Percentiles rank a stretch among this genome's conserved stretches.
phyloP scores from a whole-genome alignment of 441 rosid species.

The Arabidopsis lyrata region DNA sequence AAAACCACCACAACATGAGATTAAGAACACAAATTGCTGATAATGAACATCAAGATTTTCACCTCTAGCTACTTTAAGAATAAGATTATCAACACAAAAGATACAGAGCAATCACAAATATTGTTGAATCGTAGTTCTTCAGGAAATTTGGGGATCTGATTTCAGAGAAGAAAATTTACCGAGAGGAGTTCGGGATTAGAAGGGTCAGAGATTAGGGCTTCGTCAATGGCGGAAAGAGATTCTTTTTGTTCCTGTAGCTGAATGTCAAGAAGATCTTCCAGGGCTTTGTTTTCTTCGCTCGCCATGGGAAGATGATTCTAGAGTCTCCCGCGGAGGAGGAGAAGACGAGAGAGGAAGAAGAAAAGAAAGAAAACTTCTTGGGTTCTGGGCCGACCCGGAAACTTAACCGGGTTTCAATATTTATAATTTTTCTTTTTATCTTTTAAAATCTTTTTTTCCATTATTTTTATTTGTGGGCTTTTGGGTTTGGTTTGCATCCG shows the following conservation, averaged over 20 bases:
- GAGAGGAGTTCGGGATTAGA: slow-evolving; percentile 74
- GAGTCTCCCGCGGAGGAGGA: slow-evolving; percentile 18
- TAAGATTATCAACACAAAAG: not conserved
- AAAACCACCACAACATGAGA: slow-evolving; percentile 15
- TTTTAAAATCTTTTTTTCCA: too few species aligned
- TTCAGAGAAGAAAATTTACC: slow-evolving; percentile 46
- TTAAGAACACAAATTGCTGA: not conserved
- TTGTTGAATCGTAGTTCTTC: not conserved
- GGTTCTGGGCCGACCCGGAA: not conserved
- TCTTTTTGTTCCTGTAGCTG: slow-evolving; percentile 82
- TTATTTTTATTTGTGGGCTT: too few species aligned
- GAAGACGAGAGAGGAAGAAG: not conserved
- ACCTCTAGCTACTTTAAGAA: slow-evolving; percentile 4
- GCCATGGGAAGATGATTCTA: slow-evolving; percentile 52
- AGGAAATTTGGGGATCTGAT: slow-evolving; percentile 7
- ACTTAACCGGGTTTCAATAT: not conserved
- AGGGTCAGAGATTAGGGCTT: slow-evolving; percentile 74
- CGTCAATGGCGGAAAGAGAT: slow-evolving; percentile 69
- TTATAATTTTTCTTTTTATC: too few species aligned
- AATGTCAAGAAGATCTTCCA: slow-evolving; percentile 78
- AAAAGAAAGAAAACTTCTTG: not conserved
- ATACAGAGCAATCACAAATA: not conserved
- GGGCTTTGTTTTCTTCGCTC: slow-evolving; percentile 74
- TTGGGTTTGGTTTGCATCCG: too few species aligned
- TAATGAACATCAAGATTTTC: not conserved